Conservation (phyloP, 768 basidiomycete genomes). For the Pleurotus djamor region DNA sequence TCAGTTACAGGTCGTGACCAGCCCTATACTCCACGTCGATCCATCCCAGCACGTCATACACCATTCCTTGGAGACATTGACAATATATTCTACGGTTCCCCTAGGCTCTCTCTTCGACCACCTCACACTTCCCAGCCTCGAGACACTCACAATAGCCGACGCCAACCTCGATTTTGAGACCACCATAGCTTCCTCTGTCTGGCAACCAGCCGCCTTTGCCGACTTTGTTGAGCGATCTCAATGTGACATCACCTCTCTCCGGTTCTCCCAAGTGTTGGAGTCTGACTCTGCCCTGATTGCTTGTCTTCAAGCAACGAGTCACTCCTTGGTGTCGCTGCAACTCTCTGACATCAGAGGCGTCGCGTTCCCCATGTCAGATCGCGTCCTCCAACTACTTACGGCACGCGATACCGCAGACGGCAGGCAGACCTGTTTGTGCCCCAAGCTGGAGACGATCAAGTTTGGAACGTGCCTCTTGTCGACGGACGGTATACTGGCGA, state of each 20-base stretch:
- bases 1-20: constrained; percentile 1
- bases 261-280: constrained; percentile 11
- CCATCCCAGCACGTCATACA: not conserved
- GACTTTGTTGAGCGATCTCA: constrained; percentile 12
- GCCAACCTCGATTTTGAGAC: constrained; percentile 1
- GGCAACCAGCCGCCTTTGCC: constrained; percentile 12
- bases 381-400: constrained; percentile 11
- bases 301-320: constrained; percentile 11
- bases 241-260: constrained; percentile 9
- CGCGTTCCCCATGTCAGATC: constrained; percentile 9
- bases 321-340: constrained; percentile 9
- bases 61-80: not conserved
- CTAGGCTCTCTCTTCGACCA: constrained; percentile 8
- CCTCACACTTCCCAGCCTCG: constrained; percentile 10
- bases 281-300: constrained; percentile 15
- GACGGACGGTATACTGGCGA: constrained; percentile 14
- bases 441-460: constrained; percentile 13
- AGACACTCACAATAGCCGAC: constrained; percentile 10
- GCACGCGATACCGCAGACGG: not conserved
- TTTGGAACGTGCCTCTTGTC: constrained; percentile 14
- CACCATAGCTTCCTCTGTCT: constrained; percentile 1
- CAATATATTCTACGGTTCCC: not conserved
- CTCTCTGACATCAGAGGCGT: constrained; percentile 9
- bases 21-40: not conserved
- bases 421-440: constrained; percentile 8